Base-by-base conservation (phyloP, 768 basidiomycete species). In the Rossbeevera mucosa region DNA sequence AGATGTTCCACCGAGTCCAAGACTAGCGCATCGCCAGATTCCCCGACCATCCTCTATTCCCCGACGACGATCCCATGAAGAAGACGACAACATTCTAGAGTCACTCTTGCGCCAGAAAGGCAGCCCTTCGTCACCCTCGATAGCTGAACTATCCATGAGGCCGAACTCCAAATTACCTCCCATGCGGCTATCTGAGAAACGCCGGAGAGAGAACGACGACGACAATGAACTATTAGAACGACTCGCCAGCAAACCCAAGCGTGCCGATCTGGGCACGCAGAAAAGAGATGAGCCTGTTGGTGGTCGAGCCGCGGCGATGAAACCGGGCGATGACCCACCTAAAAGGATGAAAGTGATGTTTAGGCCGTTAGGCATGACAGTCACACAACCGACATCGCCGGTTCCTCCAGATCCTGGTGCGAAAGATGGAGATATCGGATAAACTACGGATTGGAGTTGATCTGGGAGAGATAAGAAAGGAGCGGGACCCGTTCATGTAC, bases 321-420 rank as follows among this genome's bases (percentile, higher is more conserved):
- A 74, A 59, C 58, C 61, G 25, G 65, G 66, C 8, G 72, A 74
- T 55, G 71, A 69, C 26, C 80, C 79, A 36, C 75, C 74, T 48
- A 88, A 84, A 70, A 88, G 87, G 66, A 79, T 91, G 63, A 89
- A 88, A 71, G 73, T 91, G 54, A 86, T 81, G 69, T 76, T 90
- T 53, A 81, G 83, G 38, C 58, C 72, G 48, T 56, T 66, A 51
- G 58, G 57, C 47, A 47, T 47, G 20, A 55, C 64, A 24, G 50
- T 62, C 26, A 54, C 72, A 42, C 67, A 74, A 47, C 62, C 77
- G 22, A 57, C 72, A 11, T 66, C 70, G 5, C 69, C 74, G 12
- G 64, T 73, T 48, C 75, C 81, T 64, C 80, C 87, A 82, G 78
- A 82, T 77, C 68, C 76, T 54, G 76, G 80, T 62, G 75, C 78